phyloP scores from a whole-genome alignment of 495 filamentous ascomycete genomes.

The Penicillium cataractarum region DNA sequence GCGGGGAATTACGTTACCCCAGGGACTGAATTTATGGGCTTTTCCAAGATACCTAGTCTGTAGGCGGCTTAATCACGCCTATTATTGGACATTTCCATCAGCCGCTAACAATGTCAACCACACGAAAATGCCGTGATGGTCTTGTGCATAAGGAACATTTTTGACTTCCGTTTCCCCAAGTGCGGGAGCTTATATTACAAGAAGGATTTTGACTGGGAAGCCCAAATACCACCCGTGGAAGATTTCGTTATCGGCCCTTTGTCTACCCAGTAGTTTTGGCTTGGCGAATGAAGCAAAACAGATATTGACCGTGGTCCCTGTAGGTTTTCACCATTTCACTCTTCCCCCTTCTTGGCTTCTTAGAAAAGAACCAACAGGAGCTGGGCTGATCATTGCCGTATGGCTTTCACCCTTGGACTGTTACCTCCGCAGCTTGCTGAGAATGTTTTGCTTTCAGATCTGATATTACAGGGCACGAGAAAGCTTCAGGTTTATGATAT shows the following conservation, averaged over 20 bases:
- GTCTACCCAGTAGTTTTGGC: constrained; percentile 40
- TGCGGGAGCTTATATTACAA: constrained; percentile 46
- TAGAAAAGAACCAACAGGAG: constrained; percentile 7
- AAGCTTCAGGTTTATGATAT: too few relatives aligned
- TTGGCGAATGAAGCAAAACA: constrained; percentile 36
- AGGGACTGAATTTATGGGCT: too few relatives aligned
- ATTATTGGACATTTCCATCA: too few relatives aligned
- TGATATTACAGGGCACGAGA: too few relatives aligned
- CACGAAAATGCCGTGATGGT: too few relatives aligned
- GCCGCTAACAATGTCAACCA: too few relatives aligned
- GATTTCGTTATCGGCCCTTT: constrained; percentile 44
- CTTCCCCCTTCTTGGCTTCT: neutral
- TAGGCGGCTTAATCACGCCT: too few relatives aligned
- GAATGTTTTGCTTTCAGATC: too few relatives aligned
- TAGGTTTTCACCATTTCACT: constrained; percentile 22
- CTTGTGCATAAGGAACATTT: constrained; percentile 39
- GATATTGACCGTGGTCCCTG: constrained; percentile 45
- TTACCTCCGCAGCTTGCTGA: constrained; percentile 39
- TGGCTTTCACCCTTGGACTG: constrained; percentile 35
- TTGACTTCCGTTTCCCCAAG: constrained; percentile 37
- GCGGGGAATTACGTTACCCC: too few relatives aligned
- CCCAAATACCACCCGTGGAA: constrained; percentile 29
- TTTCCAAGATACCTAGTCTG: too few relatives aligned
- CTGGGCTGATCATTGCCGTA: constrained; percentile 24
- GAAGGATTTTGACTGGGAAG: constrained; percentile 30